phyloP scores from a whole-genome alignment of 768 basidiomycete genomes.

The Rhizopogon vulgaris region DNA sequence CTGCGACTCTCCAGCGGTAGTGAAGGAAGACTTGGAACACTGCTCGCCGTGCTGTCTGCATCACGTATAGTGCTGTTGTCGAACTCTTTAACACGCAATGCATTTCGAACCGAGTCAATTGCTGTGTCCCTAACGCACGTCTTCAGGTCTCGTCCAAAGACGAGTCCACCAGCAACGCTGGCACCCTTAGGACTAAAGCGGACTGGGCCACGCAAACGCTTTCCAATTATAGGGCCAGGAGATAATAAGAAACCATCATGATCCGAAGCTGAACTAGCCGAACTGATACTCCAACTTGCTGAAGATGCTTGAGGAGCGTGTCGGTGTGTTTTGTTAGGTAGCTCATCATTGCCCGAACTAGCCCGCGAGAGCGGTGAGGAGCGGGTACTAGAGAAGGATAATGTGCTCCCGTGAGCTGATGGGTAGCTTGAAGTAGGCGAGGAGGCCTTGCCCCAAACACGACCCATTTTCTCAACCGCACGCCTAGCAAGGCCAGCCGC shows the following conservation, averaged over 20 bases:
- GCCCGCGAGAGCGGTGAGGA: conserved; percentile 30
- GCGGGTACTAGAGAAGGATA: conserved; percentile 25
- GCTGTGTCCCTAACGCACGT: conserved; percentile 53
- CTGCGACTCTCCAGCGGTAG: conserved; percentile 39
- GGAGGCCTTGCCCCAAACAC: conserved; percentile 45
- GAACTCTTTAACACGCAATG: conserved; percentile 3
- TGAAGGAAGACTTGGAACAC: conserved; percentile 14
- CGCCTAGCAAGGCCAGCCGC: conserved; percentile 71
- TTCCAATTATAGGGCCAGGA: conserved; percentile 48
- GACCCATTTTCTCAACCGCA: conserved; percentile 73
- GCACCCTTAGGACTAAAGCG: conserved; percentile 27
- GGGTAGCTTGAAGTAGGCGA: conserved; percentile 38
- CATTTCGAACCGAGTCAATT: conserved; percentile 23
- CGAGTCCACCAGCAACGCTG: conserved; percentile 40
- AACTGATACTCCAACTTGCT: conserved; percentile 47
- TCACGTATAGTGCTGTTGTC: not conserved
- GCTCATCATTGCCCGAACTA: conserved; percentile 34
- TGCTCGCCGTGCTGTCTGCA: not conserved
- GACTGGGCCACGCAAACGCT: conserved; percentile 48
- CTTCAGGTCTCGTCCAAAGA: conserved; percentile 62
- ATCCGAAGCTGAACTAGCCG: conserved; percentile 44
- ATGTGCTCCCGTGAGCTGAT: conserved; percentile 37
- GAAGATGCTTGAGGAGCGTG: conserved; percentile 60
- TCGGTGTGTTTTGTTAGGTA: conserved; percentile 16
- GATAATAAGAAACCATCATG: conserved; percentile 35